A percentile compares a stretch with the other conserved stretches of the same genome.
phyloP scores from a whole-genome alignment of 1,139 yeast species.

The Sugiyamaella paludigena region DNA sequence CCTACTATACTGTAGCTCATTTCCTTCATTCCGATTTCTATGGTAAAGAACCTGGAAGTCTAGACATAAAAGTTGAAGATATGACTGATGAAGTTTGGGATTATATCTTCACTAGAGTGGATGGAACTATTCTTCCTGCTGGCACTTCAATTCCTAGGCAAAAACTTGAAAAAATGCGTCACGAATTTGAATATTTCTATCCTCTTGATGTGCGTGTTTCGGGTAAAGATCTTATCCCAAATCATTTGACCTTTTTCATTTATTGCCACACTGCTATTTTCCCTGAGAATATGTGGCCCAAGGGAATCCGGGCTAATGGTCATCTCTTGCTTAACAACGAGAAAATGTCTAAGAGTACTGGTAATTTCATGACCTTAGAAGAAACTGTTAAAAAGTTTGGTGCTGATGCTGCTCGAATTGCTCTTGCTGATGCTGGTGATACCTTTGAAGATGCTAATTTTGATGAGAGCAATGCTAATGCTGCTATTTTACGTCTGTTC shows the following conservation, averaged over 20 bases:
- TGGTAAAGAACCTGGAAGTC: slow-evolving; percentile 72
- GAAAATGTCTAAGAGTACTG: slow-evolving; percentile 97
- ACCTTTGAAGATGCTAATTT: slow-evolving; percentile 96
- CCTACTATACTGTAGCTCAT: slow-evolving; percentile 89
- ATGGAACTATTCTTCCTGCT: slow-evolving; percentile 40
- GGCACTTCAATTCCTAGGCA: slow-evolving; percentile 52
- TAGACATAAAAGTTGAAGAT: slow-evolving; percentile 74
- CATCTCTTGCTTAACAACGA: slow-evolving; percentile 93
- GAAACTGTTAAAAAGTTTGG: slow-evolving; percentile 87
- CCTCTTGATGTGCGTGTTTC: slow-evolving; percentile 90
- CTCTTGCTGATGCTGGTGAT: slow-evolving; percentile 98
- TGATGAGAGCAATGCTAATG: slow-evolving; percentile 95
- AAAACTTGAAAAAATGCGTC: slow-evolving; percentile 71
- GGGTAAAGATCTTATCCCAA: slow-evolving; percentile 96
- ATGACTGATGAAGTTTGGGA: slow-evolving; percentile 95
- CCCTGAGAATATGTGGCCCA: slow-evolving; percentile 91
- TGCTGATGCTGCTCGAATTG: slow-evolving; percentile 97
- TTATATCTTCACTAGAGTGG: slow-evolving; percentile 73
- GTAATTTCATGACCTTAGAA: slow-evolving; percentile 90
- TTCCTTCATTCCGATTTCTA: slow-evolving; percentile 83
- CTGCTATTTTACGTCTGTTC: slow-evolving; percentile 90
- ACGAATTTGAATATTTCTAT: slow-evolving; percentile 93
- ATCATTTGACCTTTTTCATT: slow-evolving; percentile 93
- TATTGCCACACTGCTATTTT: slow-evolving; percentile 90
- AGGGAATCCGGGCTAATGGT: slow-evolving; percentile 92